A percentile compares a stretch with the other conserved stretches of the same genome.
Evolutionary conservation across 2,329 filamentous ascomycete species (phyloP).

Genomic region (Aspergillus pseudonomiae): DNA sequence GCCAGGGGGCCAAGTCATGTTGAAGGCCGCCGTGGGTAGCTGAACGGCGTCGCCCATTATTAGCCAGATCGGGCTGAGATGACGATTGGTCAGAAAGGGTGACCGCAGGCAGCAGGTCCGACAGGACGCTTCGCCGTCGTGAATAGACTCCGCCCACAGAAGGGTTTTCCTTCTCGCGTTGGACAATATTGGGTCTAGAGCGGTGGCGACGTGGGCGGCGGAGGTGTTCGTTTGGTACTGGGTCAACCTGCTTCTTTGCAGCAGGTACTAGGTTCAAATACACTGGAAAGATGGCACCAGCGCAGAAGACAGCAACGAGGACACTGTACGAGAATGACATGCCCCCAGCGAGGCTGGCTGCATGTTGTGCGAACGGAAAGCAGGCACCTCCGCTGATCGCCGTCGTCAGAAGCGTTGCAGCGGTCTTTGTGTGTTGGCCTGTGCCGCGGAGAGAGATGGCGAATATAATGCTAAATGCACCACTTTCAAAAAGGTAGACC

Average conservation of each 20-base stretch:
- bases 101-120: slow-evolving; percentile 25
- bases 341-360: slow-evolving; percentile 43
- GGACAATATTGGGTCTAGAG: slow-evolving; percentile 12
- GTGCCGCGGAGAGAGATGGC: slow-evolving; percentile 61
- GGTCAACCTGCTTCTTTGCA: slow-evolving; percentile 56
- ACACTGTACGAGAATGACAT: slow-evolving; percentile 57
- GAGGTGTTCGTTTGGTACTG: slow-evolving; percentile 44
- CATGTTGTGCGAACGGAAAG: slow-evolving; percentile 59
- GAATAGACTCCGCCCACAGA: slow-evolving; percentile 34
- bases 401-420: slow-evolving; percentile 56
- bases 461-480: slow-evolving; percentile 62
- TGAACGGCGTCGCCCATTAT: background rate
- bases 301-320: slow-evolving; percentile 55
- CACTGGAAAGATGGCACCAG: slow-evolving; percentile 56
- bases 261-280: slow-evolving; percentile 55
- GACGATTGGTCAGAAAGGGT: slow-evolving; percentile 9
- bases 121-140: slow-evolving; percentile 31
- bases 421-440: slow-evolving; percentile 61
- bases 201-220: slow-evolving; percentile 31
- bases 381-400: slow-evolving; percentile 58
- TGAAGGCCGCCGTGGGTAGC: slow-evolving; percentile 17
- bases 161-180: slow-evolving; percentile 34
- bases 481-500: slow-evolving; percentile 63
- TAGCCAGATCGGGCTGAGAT: background rate
- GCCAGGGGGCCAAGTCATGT: slow-evolving; percentile 25